Conservation (phyloP, 2,329 filamentous ascomycete species). For the Phialophora chinensis region DNA sequence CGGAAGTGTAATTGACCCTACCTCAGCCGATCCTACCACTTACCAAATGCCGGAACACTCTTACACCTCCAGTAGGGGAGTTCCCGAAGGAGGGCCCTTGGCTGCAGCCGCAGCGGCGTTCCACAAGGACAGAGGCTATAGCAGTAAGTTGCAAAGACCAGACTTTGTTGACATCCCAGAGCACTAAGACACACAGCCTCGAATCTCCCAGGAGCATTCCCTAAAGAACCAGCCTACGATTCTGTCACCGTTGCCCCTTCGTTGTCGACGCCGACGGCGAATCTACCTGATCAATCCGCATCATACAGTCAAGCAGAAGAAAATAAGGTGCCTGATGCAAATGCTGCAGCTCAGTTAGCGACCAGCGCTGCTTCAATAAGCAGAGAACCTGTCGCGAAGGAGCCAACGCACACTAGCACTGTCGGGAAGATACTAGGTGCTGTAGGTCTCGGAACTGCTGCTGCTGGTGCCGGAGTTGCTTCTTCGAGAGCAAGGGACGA, state of each 20-base stretch:
- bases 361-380: slow-evolving; percentile 6
- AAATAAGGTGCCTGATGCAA: slow-evolving; percentile 9
- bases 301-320: slow-evolving; percentile 19
- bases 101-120: slow-evolving; percentile 30
- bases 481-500: slow-evolving; percentile 18
- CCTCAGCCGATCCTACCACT: slow-evolving; percentile 35
- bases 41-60: slow-evolving; percentile 36
- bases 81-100: slow-evolving; percentile 27
- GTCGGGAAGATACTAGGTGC: slow-evolving; percentile 36
- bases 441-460: slow-evolving; percentile 36
- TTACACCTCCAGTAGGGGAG: slow-evolving; percentile 26
- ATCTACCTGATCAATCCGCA: slow-evolving; percentile 13
- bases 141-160: slow-evolving; percentile 23
- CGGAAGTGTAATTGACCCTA: slow-evolving; percentile 31
- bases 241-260: slow-evolving; percentile 22
- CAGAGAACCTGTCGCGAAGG: slow-evolving; percentile 1
- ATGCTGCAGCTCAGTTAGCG: slow-evolving; percentile 14
- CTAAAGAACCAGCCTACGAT: slow-evolving; percentile 24
- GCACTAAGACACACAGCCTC: slow-evolving; percentile 23
- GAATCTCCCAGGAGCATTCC: slow-evolving; percentile 32
- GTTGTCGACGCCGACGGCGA: slow-evolving; percentile 13
- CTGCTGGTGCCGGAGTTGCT: slow-evolving; percentile 23
- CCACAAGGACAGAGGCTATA: slow-evolving; percentile 27
- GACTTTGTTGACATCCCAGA: not conserved
- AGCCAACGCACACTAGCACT: slow-evolving; percentile 22